A percentile compares a stretch with the other conserved stretches of the same genome.
phyloP scores from a whole-genome alignment of 495 filamentous ascomycete species.

The Penicillium alfredii region DNA sequence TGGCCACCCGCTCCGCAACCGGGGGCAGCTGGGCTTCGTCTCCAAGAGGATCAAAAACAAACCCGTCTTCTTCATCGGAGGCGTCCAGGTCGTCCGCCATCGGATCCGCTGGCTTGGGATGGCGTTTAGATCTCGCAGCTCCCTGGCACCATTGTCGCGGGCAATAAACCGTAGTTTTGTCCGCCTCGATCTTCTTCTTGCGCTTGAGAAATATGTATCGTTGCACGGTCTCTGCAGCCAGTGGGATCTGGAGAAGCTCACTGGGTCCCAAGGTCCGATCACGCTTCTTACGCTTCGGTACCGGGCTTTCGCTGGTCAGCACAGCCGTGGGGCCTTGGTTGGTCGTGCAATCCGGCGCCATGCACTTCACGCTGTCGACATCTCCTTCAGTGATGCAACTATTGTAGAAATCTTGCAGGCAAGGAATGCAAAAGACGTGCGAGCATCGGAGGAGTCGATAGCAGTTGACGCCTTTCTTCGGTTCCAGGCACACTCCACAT shows the following conservation, averaged over 20 bases:
- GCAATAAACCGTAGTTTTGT: constrained; percentile 90
- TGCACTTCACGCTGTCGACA: constrained; percentile 68
- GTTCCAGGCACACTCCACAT: constrained; percentile 86
- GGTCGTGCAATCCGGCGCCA: constrained; percentile 69
- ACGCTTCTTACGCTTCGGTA: constrained; percentile 39
- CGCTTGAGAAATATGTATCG: constrained; percentile 86
- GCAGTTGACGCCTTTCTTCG: constrained; percentile 81
- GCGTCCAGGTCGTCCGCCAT: constrained; percentile 47
- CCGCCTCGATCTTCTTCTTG: constrained; percentile 83
- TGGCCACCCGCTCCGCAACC: constrained; percentile 58
- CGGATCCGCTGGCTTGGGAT: constrained; percentile 57
- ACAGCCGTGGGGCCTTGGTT: constrained; percentile 31
- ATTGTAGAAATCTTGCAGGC: constrained; percentile 85
- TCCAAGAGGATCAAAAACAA: constrained; percentile 29
- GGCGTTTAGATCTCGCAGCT: constrained; percentile 73
- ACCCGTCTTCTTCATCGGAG: constrained; percentile 37
- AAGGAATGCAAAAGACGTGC: constrained; percentile 85
- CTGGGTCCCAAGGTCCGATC: constrained; percentile 70
- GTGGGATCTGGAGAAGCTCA: constrained; percentile 80
- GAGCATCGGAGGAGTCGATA: constrained; percentile 72
- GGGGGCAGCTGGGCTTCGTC: constrained; percentile 37
- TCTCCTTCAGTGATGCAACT: constrained; percentile 81
- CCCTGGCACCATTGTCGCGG: constrained; percentile 91
- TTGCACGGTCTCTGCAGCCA: constrained; percentile 66
- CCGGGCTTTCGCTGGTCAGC: constrained; percentile 10